These are phyloP conservation scores for Calonectria pteridis DNA, from an alignment of 2,329 filamentous ascomycete genomes.

Conservation along the genomic window DNA sequence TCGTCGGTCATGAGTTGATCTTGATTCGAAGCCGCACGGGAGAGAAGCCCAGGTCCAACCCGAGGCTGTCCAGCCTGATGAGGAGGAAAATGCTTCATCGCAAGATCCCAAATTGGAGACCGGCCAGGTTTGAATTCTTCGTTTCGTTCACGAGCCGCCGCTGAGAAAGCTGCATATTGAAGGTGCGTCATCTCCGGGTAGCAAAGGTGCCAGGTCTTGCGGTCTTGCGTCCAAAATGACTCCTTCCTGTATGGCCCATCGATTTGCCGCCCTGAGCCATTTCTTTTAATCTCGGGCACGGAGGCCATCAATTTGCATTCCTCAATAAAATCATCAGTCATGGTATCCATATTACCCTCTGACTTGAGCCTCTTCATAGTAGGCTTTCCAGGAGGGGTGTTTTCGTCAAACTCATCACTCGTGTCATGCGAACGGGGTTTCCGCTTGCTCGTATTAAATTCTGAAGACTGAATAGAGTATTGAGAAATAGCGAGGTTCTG, in stretches of 20 bases:
- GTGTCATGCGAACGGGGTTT: constrained; percentile 63
- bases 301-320: constrained; percentile 62
- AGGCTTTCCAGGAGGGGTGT: constrained; percentile 55
- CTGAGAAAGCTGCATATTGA: constrained; percentile 67
- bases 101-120: constrained; percentile 66
- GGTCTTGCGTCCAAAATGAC: constrained; percentile 69
- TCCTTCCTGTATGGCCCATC: constrained; percentile 68
- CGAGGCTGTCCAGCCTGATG: constrained; percentile 40
- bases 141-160: constrained; percentile 62
- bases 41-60: constrained; percentile 21
- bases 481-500: constrained; percentile 35
- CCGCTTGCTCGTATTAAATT: constrained; percentile 67
- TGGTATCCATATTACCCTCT: constrained; percentile 54
- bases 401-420: constrained; percentile 64
- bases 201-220: constrained; percentile 68
- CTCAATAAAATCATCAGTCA: constrained; percentile 51
- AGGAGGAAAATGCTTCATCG: constrained; percentile 70
- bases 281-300: constrained; percentile 62
- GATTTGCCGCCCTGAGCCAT: constrained; percentile 67
- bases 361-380: constrained; percentile 69
- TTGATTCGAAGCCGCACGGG: constrained; percentile 39
- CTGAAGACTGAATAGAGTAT: constrained; percentile 43
- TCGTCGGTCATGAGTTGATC: constrained; percentile 44
- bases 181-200: constrained; percentile 75
- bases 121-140: constrained; percentile 68